These are phyloP conservation scores for Waltergamsia citrina DNA, from an alignment of 2,329 filamentous ascomycete species.

Conservation along the genomic window DNA sequence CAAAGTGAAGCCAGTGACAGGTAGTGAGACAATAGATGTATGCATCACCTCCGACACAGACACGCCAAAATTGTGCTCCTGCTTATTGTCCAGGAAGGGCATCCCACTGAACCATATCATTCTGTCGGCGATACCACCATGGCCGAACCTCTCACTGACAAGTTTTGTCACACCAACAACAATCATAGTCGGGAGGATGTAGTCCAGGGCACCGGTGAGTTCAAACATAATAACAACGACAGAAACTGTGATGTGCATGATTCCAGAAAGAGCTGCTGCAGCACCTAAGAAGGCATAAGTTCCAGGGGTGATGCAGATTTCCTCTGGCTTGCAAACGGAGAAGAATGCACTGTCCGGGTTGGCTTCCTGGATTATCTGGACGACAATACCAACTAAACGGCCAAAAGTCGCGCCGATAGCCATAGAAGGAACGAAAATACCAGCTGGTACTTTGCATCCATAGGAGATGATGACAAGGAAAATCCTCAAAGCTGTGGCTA, in stretches of 20 bases:
- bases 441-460: constrained; percentile 93
- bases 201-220: constrained; percentile 90
- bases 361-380: constrained; percentile 78
- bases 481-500: constrained; percentile 73
- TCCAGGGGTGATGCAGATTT: constrained; percentile 92
- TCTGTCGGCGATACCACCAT: constrained; percentile 90
- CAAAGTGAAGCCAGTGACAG: constrained; percentile 64
- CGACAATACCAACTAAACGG: constrained; percentile 85
- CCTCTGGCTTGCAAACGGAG: constrained; percentile 77
- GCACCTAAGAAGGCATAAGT: constrained; percentile 95
- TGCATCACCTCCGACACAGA: constrained; percentile 90
- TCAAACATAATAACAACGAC: constrained; percentile 99
- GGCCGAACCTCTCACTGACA: constrained; percentile 83
- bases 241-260: constrained; percentile 96
- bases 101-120: constrained; percentile 99
- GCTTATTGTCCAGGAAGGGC: constrained; percentile 93
- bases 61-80: constrained; percentile 93
- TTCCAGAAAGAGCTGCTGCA: constrained; percentile 82
- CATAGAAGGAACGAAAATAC: constrained; percentile 98
- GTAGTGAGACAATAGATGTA: constrained; percentile 62
- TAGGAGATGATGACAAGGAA: constrained; percentile 92
- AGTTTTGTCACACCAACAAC: constrained; percentile 95
- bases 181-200: constrained; percentile 98
- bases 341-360: constrained; percentile 82
- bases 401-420: constrained; percentile 92